A percentile compares a stretch with the other conserved stretches of the same genome.
phyloP scores from a whole-genome alignment of 2,329 filamentous ascomycete genomes.

The Exserohilum turcica region DNA sequence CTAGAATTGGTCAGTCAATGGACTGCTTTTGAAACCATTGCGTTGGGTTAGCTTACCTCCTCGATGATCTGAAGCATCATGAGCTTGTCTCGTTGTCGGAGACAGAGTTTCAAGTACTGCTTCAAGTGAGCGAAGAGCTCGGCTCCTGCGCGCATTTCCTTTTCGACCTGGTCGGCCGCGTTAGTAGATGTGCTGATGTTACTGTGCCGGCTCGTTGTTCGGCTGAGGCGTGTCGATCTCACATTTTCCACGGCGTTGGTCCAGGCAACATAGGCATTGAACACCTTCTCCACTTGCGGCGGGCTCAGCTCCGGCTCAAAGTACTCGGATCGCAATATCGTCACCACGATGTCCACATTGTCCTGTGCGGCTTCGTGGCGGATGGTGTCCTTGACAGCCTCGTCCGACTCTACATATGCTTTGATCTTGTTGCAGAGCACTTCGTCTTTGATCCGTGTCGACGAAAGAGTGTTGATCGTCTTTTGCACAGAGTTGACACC shows the following conservation, averaged over 20 bases:
- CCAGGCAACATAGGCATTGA: constrained; percentile 96
- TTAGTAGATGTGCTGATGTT: constrained; percentile 34
- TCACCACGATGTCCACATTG: constrained; percentile 82
- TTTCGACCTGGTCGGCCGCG: constrained; percentile 62
- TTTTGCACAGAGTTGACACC: constrained; percentile 86
- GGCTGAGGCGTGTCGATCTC: constrained; percentile 37
- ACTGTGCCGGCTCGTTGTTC: constrained; percentile 43
- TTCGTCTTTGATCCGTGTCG: constrained; percentile 76
- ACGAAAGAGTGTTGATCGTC: constrained; percentile 76
- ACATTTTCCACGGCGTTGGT: constrained; percentile 89
- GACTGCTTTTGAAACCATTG: neutral
- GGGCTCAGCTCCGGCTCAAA: constrained; percentile 72
- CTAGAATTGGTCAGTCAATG: constrained; percentile 37
- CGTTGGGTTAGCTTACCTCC: constrained; percentile 57
- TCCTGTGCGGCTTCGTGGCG: constrained; percentile 74
- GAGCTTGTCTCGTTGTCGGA: constrained; percentile 87
- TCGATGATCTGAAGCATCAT: constrained; percentile 98
- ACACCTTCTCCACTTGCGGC: constrained; percentile 80
- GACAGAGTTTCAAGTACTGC: constrained; percentile 89
- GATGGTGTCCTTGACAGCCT: constrained; percentile 74
- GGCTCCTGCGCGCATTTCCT: constrained; percentile 85
- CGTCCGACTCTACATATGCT: constrained; percentile 75
- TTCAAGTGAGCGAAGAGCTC: constrained; percentile 94
- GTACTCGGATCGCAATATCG: constrained; percentile 78
- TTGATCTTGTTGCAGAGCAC: constrained; percentile 81